phyloP scores from a whole-genome alignment of 1,139 yeast genomes.

The Scheffersomyces segobiensis region DNA sequence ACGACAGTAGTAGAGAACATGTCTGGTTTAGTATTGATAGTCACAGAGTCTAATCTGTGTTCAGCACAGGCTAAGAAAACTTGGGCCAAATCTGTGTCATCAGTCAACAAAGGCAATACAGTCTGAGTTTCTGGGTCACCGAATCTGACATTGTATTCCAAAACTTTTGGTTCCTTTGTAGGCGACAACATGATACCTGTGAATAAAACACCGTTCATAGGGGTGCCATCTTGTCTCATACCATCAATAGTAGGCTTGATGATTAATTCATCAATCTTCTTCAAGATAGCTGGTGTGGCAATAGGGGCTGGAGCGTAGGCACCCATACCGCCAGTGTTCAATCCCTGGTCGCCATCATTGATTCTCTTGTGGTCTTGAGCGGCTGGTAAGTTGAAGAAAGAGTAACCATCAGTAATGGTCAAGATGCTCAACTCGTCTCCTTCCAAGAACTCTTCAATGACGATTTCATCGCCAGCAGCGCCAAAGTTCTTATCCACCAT shows the following conservation, averaged over 20 bases:
- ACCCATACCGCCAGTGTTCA: slow-evolving; percentile 99
- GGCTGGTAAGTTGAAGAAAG: slow-evolving; percentile 87
- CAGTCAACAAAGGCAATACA: slow-evolving; percentile 79
- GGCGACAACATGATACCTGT: slow-evolving; percentile 94
- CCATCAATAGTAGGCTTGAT: slow-evolving; percentile 94
- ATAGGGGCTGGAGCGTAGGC: slow-evolving; percentile 98
- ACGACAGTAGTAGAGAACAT: slow-evolving; percentile 88
- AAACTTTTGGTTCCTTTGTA: slow-evolving; percentile 80
- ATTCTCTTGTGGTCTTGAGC: slow-evolving; percentile 98
- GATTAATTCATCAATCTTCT: slow-evolving; percentile 67
- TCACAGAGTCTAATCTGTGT: slow-evolving; percentile 86
- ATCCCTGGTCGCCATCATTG: slow-evolving; percentile 90
- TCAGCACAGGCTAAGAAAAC: slow-evolving; percentile 93
- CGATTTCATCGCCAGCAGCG: slow-evolving; percentile 92
- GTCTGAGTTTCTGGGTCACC: slow-evolving; percentile 99
- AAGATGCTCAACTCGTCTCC: slow-evolving; percentile 96
- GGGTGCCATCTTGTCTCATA: slow-evolving; percentile 93
- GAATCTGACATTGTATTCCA: slow-evolving; percentile 96
- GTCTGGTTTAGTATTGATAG: slow-evolving; percentile 58
- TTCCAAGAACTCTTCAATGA: slow-evolving; percentile 91
- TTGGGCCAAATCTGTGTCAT: slow-evolving; percentile 88
- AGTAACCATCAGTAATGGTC: slow-evolving; percentile 93
- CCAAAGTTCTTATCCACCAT: slow-evolving; percentile 93
- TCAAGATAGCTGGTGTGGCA: slow-evolving; percentile 68
- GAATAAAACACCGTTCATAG: slow-evolving; percentile 93